Evolutionary conservation across 805 yeast genomes (phyloP), one percentile per base, ranked within the genome.

Genomic region (Kodamaea lidongshanica): DNA sequence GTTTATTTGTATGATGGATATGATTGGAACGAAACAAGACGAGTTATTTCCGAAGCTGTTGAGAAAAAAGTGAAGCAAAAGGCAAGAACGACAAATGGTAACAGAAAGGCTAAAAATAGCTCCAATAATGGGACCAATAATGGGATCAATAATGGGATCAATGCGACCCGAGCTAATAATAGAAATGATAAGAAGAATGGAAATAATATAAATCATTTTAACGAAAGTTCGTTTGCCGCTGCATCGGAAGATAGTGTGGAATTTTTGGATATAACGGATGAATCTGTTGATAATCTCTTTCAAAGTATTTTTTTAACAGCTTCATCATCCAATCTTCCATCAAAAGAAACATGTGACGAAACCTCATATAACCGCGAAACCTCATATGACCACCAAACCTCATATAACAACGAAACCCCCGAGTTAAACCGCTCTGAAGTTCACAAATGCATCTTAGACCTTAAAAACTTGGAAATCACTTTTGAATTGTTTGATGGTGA

Each of bases 21-120:
- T 48, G 97, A 92, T 45, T 87, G 96, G 94, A 71, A 70, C 33
- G 72, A 74, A 24, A 86, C 97, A 0, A 67, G 94, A 34, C 65
- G 63, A 14, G 65, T 77, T 0, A 78, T 92, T 16, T 60, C 65
- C 7, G 70, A 67, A n/a, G 81, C 84, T 0, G 77, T 88, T 0
- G 70, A 70, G 32, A 57, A 71, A 7, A 71, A n/a, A n/a, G n/a
- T 85, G 6, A 86, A 79, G 41, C 60, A 54, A 5, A 65, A 60
- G 23, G 77, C 70, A 3, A 44, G n/a, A 52, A 54, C 16, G 53
- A 52, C 13, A 40, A 48, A 31, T 28, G 42, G 24, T 45, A 46
- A 15, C 25, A 31, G 24, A 39, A 31, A 27, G 30, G 26, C 31
- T n/a, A 11, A 16, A 11, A 14, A 15, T 24, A 18, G 15, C 7